Evolutionary conservation across 1,139 yeast species (phyloP).

Genomic region (Debaryomyces nepalensis): DNA sequence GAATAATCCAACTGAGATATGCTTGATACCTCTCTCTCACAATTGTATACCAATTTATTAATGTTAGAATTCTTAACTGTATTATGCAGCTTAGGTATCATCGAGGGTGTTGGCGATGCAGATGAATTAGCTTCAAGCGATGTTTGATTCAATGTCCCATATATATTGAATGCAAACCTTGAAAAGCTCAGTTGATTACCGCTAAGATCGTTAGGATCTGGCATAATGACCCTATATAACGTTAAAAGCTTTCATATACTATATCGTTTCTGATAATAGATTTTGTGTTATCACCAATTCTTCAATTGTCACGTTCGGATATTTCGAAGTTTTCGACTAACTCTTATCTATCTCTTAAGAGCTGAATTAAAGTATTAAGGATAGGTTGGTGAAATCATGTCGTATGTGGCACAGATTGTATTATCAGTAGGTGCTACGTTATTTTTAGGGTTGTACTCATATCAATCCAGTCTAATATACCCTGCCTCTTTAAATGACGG

Average conservation of each 20-base stretch:
- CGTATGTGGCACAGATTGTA: constrained; percentile 32
- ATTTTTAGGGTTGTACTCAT: constrained; percentile 62
- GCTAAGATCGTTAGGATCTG: constrained; percentile 11
- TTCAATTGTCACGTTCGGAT: background rate
- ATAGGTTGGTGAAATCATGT: constrained; percentile 5
- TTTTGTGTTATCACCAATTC: constrained; percentile 11
- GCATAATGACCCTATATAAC: constrained; percentile 11
- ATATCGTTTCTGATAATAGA: too few species aligned
- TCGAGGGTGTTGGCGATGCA: constrained; percentile 26
- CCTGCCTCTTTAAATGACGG: constrained; percentile 85
- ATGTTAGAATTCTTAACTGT: constrained; percentile 15
- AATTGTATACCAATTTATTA: constrained; percentile 27
- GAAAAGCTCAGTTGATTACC: constrained; percentile 32
- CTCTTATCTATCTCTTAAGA: too few species aligned
- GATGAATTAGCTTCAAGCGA: constrained; percentile 21
- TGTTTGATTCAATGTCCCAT: constrained; percentile 31
- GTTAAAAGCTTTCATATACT: too few species aligned
- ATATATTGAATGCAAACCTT: constrained; percentile 40
- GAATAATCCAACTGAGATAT: constrained; percentile 31
- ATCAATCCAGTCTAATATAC: constrained; percentile 74
- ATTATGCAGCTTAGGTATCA: constrained; percentile 10
- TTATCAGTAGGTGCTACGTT: constrained; percentile 43
- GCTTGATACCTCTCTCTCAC: constrained; percentile 35
- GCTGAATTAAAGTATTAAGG: too few species aligned
- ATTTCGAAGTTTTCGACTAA: too few species aligned